A percentile compares a stretch with the other conserved stretches of the same genome.
Conservation (phyloP, 352 stramenopile species). For the Globisporangium iwayamae region DNA sequence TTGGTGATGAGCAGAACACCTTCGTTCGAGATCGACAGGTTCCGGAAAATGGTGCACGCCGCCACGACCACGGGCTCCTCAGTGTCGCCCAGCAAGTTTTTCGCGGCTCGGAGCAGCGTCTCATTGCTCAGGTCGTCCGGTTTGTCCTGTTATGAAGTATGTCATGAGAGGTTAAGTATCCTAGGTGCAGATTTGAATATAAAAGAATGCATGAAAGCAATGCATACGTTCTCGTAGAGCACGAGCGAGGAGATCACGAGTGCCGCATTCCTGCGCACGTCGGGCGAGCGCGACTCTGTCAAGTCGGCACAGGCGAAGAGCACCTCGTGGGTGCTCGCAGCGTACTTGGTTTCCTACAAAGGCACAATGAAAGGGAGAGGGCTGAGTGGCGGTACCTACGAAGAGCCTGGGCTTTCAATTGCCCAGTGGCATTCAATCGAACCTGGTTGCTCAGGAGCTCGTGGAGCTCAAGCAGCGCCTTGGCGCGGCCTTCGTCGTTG, state of each 20-base stretch:
- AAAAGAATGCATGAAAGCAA: background rate
- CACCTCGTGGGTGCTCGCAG: slow-evolving; percentile 42
- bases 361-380: background rate
- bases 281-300: slow-evolving; percentile 30
- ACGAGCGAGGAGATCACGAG: slow-evolving; percentile 51
- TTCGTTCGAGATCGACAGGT: slow-evolving; percentile 59
- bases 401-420: background rate
- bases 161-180: background rate
- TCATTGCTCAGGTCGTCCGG: slow-evolving; percentile 46
- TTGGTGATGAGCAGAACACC: slow-evolving; percentile 38
- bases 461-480: slow-evolving; percentile 41
- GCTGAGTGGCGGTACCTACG: background rate
- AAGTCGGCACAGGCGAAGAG: slow-evolving; percentile 54
- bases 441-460: slow-evolving; percentile 55
- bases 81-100: slow-evolving; percentile 32
- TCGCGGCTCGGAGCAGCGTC: slow-evolving; percentile 46
- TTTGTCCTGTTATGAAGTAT: slow-evolving; percentile 18
- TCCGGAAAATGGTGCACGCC: slow-evolving; percentile 48
- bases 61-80: slow-evolving; percentile 46
- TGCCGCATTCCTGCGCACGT: slow-evolving; percentile 44
- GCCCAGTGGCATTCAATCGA: background rate
- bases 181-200: background rate
- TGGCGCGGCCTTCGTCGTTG: slow-evolving; percentile 43
- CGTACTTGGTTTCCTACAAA: slow-evolving; percentile 43
- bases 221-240: slow-evolving; percentile 44